Evolutionary conservation across 225 moss, liverwort and hornwort genomes (phyloP).

Genomic region (Straminergon stramineum): DNA sequence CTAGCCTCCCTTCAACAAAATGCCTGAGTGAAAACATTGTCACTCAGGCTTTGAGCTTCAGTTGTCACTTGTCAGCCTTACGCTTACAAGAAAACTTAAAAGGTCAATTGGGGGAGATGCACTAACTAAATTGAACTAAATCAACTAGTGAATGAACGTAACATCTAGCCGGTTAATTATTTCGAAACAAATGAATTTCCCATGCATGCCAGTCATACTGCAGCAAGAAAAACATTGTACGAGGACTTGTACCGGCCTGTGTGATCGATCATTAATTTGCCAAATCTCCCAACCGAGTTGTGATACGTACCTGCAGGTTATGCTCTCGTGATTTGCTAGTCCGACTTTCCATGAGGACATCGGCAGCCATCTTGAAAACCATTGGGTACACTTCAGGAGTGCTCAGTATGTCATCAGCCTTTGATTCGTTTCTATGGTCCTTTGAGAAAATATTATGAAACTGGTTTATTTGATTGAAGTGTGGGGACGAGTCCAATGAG

Average conservation of each 20-base stretch:
- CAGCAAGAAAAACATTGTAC: neutral
- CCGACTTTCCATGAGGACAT: conserved; percentile 8
- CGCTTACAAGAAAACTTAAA: neutral
- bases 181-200: neutral
- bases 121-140: neutral
- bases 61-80: neutral
- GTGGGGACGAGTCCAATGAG: neutral
- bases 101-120: neutral
- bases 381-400: conserved; percentile 3
- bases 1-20: neutral
- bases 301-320: conserved; percentile 6
- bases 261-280: neutral
- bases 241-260: neutral
- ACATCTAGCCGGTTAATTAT: neutral
- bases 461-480: neutral
- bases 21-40: neutral
- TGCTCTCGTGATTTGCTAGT: conserved; percentile 6
- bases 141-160: neutral
- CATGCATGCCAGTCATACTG: neutral
- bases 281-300: neutral
- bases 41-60: neutral
- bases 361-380: conserved; percentile 17
- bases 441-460: neutral
- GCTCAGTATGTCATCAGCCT: neutral
- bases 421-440: neutral